phyloP scores from a whole-genome alignment of 345 rosid genomes.

The Camelina laxa region DNA sequence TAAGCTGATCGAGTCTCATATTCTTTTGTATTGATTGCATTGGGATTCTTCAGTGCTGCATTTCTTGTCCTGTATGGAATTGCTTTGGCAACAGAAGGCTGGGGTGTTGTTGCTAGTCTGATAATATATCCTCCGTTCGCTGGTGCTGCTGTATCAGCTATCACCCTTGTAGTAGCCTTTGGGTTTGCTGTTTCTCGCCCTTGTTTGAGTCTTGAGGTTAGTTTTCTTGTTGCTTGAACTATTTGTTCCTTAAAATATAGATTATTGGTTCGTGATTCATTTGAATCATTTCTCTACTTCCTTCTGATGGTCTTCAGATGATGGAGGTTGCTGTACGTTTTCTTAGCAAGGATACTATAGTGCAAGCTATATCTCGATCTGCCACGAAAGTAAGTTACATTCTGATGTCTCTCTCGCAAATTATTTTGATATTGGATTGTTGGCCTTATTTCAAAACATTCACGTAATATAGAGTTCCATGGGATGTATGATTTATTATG shows the following conservation, averaged over 20 bases:
- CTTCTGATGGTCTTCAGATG: slow-evolving; percentile 62
- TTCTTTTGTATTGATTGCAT: slow-evolving; percentile 18
- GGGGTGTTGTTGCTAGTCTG: slow-evolving; percentile 99
- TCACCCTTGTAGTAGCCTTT: slow-evolving; percentile 95
- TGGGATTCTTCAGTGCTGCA: slow-evolving; percentile 68
- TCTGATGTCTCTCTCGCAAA: slow-evolving; percentile 25
- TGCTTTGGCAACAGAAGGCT: slow-evolving; percentile 98
- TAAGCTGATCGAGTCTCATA: slow-evolving; percentile 27
- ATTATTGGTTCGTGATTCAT: neutral
- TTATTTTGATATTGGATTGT: neutral
- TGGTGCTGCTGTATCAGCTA: slow-evolving; percentile 99
- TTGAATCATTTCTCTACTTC: slow-evolving; percentile 28
- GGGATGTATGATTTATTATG: slow-evolving; percentile 17
- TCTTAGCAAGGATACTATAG: slow-evolving; percentile 93
- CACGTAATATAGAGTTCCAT: slow-evolving; percentile 17
- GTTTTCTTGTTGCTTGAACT: slow-evolving; percentile 35
- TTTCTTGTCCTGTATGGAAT: slow-evolving; percentile 97
- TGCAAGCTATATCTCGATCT: slow-evolving; percentile 97
- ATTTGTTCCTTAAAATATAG: slow-evolving; percentile 9
- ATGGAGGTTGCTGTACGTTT: slow-evolving; percentile 99
- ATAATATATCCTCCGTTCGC: slow-evolving; percentile 97
- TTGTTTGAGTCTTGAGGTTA: slow-evolving; percentile 93
- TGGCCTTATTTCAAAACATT: slow-evolving; percentile 24
- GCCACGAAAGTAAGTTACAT: slow-evolving; percentile 83
- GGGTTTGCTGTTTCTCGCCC: slow-evolving; percentile 99